Evolutionary conservation across 179 eudicot genomes (phyloP), one percentile per base, ranked within the genome.

Genomic region (Beta lomatogona): DNA sequence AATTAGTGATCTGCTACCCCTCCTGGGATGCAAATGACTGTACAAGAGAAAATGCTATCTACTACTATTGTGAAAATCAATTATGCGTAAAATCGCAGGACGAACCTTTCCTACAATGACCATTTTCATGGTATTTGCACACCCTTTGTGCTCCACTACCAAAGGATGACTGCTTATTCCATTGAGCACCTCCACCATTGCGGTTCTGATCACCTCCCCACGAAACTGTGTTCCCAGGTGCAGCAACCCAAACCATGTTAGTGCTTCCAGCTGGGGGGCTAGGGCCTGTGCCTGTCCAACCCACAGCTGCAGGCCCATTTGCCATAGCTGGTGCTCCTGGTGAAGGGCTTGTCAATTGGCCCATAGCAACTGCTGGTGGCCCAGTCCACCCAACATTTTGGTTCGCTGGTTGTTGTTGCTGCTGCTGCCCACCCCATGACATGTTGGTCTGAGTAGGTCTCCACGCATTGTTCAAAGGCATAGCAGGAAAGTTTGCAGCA

Each of bases 391-490:
- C 77, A 36, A 16, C 53, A 9, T 75, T 75, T 58, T 75, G 77
- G 66, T 41, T 57, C 15, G 9, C 48, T 22, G 63, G 63, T 44
- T 65, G 86, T 16, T 77, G 85, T 13, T 71, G 87, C 31, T 79
- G 84, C 28, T 48, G 53, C 11, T 82, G 87, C 21, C 78, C 82
- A 28, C 81, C 90, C 97, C 97, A 92, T 3, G 88, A 89, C 78
- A 86, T 81, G 85, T 78, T 89, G 58, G 89, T 83, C 58, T 86
- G 77, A 50, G 84, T 68, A 45, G 91, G 90, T 66, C 90, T 73
- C 95, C 95, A 91, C 8, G 86, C 81, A 71, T 87, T 90, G 16
- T 87, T 90, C 21, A 86, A 82, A 14, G 91, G 86, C 76, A 90
- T 63, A 77, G 80, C 84, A 53, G 90, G 68, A 63, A 88, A 75